phyloP scores from a whole-genome alignment of 2,329 filamentous ascomycete genomes.

The Pyrenochaeta sp. region DNA sequence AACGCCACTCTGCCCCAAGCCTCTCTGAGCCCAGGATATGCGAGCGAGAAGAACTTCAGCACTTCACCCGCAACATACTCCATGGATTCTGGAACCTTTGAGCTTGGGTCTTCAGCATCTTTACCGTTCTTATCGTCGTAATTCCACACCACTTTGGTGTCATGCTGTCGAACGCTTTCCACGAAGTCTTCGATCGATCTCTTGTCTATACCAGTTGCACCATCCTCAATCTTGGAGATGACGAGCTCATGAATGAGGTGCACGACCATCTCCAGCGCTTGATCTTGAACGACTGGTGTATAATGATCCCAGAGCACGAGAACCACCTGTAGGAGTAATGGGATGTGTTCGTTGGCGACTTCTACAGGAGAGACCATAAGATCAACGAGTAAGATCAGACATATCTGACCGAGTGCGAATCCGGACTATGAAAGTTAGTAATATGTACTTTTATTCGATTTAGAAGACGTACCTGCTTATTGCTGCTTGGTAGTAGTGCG shows the following conservation, averaged over 20 bases:
- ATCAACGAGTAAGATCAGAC: conserved; percentile 92
- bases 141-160: conserved; percentile 85
- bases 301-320: conserved; percentile 98
- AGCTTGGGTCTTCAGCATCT: conserved; percentile 70
- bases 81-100: conserved; percentile 88
- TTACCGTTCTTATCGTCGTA: conserved; percentile 93
- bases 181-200: conserved; percentile 85
- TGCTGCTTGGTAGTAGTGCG: conserved; percentile 37
- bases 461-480: conserved; percentile 33
- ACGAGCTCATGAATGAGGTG: conserved; percentile 97
- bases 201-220: conserved; percentile 70
- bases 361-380: conserved; percentile 92
- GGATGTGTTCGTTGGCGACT: conserved; percentile 78
- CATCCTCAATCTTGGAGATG: conserved; percentile 76
- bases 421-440: conserved; percentile 63
- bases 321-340: conserved; percentile 87
- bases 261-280: conserved; percentile 96
- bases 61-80: conserved; percentile 81
- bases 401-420: conserved; percentile 90
- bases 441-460: background rate
- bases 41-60: conserved; percentile 82
- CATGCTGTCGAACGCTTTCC: conserved; percentile 83
- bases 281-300: conserved; percentile 91
- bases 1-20: conserved; percentile 90
- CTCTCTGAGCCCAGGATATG: conserved; percentile 86